These are phyloP conservation scores for Neocatenulostroma microsporum DNA, from an alignment of 2,329 filamentous ascomycete genomes.

Conservation along the genomic window DNA sequence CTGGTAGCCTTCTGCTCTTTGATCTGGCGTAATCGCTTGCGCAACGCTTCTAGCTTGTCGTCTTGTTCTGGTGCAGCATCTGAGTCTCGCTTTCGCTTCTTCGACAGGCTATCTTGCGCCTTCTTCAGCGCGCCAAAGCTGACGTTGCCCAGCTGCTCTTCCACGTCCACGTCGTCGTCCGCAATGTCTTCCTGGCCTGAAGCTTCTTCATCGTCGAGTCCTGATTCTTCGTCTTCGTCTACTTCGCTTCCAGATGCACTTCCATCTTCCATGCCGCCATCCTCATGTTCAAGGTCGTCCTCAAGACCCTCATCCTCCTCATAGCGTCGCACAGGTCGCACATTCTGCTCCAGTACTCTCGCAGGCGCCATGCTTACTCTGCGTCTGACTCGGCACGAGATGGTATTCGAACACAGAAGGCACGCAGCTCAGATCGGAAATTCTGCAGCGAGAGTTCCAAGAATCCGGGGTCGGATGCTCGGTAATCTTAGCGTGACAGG, in stretches of 20 bases:
- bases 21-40: conserved; percentile 38
- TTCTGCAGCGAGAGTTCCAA: too few species aligned
- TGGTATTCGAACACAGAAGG: too few species aligned
- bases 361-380: conserved; percentile 15
- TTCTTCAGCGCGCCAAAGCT: conserved; percentile 87
- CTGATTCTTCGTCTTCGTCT: not conserved
- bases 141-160: conserved; percentile 50
- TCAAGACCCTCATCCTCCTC: conserved; percentile 12
- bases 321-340: conserved; percentile 12
- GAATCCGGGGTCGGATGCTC: too few species aligned
- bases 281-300: conserved; percentile 10
- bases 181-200: too few species aligned
- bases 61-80: conserved; percentile 34
- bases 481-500: too few species aligned
- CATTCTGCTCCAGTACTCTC: conserved; percentile 12
- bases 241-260: conserved; percentile 17
- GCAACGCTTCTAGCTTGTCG: conserved; percentile 40
- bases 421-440: too few species aligned
- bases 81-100: conserved; percentile 38
- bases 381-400: too few species aligned
- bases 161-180: conserved; percentile 35
- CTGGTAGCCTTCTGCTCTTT: conserved; percentile 32
- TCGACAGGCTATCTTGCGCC: conserved; percentile 62
- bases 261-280: conserved; percentile 13
- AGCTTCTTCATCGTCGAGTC: conserved; percentile 10